These are phyloP conservation scores for Neonectria magnoliae DNA, from an alignment of 2,329 filamentous ascomycete species.

Conservation along the genomic window DNA sequence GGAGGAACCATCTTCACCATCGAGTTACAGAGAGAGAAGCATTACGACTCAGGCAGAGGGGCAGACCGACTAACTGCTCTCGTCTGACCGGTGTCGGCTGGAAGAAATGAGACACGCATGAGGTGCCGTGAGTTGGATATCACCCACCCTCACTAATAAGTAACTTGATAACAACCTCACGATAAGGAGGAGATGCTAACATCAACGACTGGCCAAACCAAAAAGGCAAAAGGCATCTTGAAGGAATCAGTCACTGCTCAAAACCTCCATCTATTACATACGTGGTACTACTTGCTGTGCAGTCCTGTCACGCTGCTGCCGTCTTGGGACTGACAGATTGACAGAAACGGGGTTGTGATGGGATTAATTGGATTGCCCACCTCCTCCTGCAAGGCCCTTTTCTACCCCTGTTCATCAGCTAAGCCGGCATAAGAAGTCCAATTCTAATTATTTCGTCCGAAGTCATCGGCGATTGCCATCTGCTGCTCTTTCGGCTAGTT, in stretches of 20 bases:
- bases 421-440: slow-evolving; percentile 2
- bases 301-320: too few species aligned
- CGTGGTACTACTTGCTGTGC: too few species aligned
- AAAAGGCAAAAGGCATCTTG: background rate
- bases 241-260: background rate
- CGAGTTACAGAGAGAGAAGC: background rate
- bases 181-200: background rate
- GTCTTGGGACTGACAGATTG: slow-evolving; percentile 2
- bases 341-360: background rate
- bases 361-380: slow-evolving; percentile 9
- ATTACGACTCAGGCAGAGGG: background rate
- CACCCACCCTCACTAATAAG: background rate
- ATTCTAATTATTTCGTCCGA: background rate
- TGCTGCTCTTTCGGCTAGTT: slow-evolving; percentile 3
- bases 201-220: background rate
- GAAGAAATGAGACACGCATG: background rate
- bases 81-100: background rate
- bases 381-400: background rate
- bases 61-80: background rate
- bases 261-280: too few species aligned
- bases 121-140: background rate
- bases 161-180: background rate
- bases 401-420: slow-evolving; percentile 2
- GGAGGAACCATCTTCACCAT: background rate
- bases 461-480: slow-evolving; percentile 8